Conservation (phyloP, 208 protist species). For the Phytomonas sp. region DNA sequence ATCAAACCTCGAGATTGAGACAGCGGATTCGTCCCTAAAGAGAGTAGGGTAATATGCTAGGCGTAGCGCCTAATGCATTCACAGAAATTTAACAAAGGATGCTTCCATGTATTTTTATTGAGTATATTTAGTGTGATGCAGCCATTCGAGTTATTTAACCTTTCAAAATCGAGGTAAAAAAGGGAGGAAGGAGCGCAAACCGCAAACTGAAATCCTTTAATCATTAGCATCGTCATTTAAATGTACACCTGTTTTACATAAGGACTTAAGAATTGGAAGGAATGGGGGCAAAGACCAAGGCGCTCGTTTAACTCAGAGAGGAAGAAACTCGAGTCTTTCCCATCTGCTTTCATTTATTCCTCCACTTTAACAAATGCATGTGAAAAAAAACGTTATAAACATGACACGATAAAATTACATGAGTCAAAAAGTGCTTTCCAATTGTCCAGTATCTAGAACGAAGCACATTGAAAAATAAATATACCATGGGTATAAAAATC, state of each 20-base stretch:
- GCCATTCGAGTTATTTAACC: background rate
- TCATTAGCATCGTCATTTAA: background rate
- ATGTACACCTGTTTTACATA: background rate
- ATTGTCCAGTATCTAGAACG: background rate
- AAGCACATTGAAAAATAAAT: background rate
- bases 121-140: background rate
- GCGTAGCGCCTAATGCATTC: background rate
- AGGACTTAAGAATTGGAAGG: background rate
- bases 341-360: background rate
- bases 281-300: background rate
- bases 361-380: background rate
- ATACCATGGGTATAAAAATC: background rate
- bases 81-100: background rate
- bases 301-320: background rate
- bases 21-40: background rate
- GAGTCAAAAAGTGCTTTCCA: background rate
- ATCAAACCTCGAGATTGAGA: background rate
- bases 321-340: background rate
- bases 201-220: background rate
- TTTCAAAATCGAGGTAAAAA: background rate
- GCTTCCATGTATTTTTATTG: background rate
- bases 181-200: background rate
- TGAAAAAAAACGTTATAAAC: background rate
- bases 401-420: background rate
- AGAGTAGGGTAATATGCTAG: background rate